Evolutionary conservation across 2,329 filamentous ascomycete species (phyloP).

Genomic region (Diplocarpon rosae): DNA sequence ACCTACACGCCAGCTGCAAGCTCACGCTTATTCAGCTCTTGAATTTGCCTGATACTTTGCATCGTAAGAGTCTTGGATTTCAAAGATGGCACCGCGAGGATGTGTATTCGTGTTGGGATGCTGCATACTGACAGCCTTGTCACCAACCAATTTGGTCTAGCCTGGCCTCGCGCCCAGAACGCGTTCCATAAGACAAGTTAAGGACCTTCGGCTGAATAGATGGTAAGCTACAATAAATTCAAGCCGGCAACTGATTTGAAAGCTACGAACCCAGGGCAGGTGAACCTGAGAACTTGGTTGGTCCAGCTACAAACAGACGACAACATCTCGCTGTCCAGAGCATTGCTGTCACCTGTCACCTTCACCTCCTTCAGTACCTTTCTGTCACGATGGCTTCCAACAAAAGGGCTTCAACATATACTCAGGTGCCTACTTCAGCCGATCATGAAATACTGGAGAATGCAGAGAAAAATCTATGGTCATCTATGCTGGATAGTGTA

Average conservation of each 20-base stretch:
- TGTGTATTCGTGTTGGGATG: neutral
- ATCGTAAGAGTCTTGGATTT: conserved; percentile 38
- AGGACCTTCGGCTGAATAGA: neutral
- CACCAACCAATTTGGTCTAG: neutral
- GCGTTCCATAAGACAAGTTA: conserved; percentile 6
- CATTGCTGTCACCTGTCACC: neutral
- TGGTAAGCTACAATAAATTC: neutral
- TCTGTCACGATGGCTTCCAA: conserved; percentile 21
- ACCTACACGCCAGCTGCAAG: conserved; percentile 76
- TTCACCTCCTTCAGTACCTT: conserved; percentile 14
- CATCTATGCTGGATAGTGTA: conserved; percentile 80
- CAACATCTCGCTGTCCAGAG: neutral
- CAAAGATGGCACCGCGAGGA: neutral
- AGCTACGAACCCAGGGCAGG: conserved; percentile 1
- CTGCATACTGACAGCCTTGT: neutral
- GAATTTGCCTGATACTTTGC: conserved; percentile 90
- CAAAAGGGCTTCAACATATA: conserved; percentile 30
- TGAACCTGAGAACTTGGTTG: neutral
- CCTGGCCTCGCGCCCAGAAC: conserved; percentile 9
- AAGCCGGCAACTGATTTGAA: neutral
- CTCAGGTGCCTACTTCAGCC: conserved; percentile 43
- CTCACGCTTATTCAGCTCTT: conserved; percentile 87
- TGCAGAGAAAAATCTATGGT: conserved; percentile 82
- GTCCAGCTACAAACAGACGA: neutral
- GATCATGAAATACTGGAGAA: conserved; percentile 46